Conservation (phyloP, 768 basidiomycete species). For the Melanogaster broomeanus region DNA sequence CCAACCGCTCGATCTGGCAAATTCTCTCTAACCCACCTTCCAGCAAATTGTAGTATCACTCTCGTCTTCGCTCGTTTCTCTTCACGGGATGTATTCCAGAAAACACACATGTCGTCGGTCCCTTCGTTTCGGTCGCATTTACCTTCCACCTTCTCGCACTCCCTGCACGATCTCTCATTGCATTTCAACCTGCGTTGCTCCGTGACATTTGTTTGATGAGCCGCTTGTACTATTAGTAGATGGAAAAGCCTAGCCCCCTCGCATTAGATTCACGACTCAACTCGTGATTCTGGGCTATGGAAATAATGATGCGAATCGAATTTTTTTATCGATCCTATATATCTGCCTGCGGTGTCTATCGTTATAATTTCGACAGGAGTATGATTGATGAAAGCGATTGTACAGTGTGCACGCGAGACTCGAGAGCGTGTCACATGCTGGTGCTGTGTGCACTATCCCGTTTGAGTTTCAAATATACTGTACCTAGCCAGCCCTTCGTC, state of each 20-base stretch:
- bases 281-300: slow-evolving; percentile 35
- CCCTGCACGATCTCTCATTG: slow-evolving; percentile 15
- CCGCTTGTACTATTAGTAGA: slow-evolving; percentile 31
- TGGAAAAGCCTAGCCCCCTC: slow-evolving; percentile 28
- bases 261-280: slow-evolving; percentile 36
- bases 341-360: not conserved
- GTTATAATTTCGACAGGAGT: not conserved
- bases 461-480: slow-evolving; percentile 14
- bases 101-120: slow-evolving; percentile 2
- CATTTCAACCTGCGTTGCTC: slow-evolving; percentile 37
- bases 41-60: slow-evolving; percentile 15
- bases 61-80: not conserved
- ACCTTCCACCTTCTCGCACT: not conserved
- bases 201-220: slow-evolving; percentile 16
- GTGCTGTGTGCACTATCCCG: slow-evolving; percentile 1
- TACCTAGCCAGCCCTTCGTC: not conserved
- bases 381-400: not conserved
- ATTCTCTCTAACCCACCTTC: not conserved
- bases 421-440: not conserved
- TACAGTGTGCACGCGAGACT: not conserved
- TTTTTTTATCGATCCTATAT: slow-evolving; percentile 2
- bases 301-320: slow-evolving; percentile 33
- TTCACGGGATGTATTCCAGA: slow-evolving; percentile 11
- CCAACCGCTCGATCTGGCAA: not conserved
- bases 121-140: slow-evolving; percentile 9